A percentile compares a stretch with the other conserved stretches of the same genome.
Evolutionary conservation across 2,329 filamentous ascomycete species (phyloP).

Genomic region (Diaporthe aspalathi): DNA sequence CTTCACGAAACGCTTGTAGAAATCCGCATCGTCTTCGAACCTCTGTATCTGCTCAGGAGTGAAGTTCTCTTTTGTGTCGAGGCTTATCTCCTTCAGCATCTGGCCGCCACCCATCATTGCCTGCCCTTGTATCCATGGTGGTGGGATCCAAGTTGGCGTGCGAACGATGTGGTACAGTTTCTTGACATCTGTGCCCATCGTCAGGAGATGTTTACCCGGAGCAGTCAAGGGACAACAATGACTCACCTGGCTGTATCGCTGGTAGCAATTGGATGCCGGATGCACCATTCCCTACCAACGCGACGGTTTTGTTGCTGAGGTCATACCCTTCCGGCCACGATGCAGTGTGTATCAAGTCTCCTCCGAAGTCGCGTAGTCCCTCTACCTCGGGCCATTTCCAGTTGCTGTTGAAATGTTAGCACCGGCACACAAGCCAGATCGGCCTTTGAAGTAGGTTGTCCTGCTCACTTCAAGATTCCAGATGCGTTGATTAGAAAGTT

Average conservation of each 20-base stretch:
- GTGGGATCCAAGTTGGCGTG: conserved; percentile 56
- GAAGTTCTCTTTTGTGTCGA: conserved; percentile 58
- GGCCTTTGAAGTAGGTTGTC: neutral
- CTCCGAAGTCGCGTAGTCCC: conserved; percentile 58
- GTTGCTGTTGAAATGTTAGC: conserved; percentile 49
- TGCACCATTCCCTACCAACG: conserved; percentile 67
- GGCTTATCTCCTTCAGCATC: conserved; percentile 53
- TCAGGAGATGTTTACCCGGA: neutral
- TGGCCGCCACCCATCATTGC: conserved; percentile 51
- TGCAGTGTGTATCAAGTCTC: conserved; percentile 64
- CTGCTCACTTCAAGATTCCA: conserved; percentile 64
- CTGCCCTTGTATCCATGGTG: conserved; percentile 50
- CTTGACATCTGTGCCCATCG: conserved; percentile 45
- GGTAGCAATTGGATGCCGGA: conserved; percentile 66
- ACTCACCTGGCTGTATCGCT: conserved; percentile 57
- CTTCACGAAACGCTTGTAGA: conserved; percentile 60
- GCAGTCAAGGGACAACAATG: conserved; percentile 25
- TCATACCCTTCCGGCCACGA: conserved; percentile 63
- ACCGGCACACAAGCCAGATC: conserved; percentile 30
- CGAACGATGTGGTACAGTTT: conserved; percentile 55
- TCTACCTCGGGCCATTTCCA: conserved; percentile 65
- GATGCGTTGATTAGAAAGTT: conserved; percentile 62
- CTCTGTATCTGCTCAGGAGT: conserved; percentile 56
- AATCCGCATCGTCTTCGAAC: conserved; percentile 58
- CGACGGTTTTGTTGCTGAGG: conserved; percentile 61